Conservation (phyloP, 2,329 filamentous ascomycete genomes). For the Sporothrix pallida region DNA sequence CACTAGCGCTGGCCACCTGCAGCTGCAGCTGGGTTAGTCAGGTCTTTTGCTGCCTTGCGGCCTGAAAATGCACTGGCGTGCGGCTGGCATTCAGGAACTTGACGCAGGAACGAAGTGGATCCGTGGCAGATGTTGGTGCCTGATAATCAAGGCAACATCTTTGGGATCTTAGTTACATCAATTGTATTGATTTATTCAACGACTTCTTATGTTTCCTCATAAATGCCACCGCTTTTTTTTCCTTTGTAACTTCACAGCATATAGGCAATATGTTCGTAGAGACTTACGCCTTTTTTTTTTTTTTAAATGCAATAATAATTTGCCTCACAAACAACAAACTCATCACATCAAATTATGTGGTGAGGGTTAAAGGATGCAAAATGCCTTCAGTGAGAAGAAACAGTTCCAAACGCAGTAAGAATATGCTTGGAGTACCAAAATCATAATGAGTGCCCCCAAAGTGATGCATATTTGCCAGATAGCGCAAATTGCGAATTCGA, state of each 20-base stretch:
- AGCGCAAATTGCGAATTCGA: slow-evolving; percentile 21
- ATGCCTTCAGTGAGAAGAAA: background rate
- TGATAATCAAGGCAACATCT: background rate
- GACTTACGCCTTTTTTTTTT: no score
- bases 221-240: no score
- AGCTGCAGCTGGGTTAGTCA: slow-evolving; percentile 7
- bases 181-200: no score
- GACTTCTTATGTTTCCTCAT: no score
- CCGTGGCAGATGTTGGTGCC: background rate
- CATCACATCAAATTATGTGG: background rate
- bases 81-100: slow-evolving; percentile 10
- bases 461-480: background rate
- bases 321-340: background rate
- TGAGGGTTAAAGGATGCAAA: background rate
- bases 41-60: slow-evolving; percentile 32
- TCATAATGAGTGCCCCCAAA: background rate
- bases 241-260: no score
- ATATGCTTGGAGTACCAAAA: background rate
- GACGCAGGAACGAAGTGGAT: slow-evolving; percentile 25
- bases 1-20: slow-evolving; percentile 18
- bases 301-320: background rate
- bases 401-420: background rate
- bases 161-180: background rate
- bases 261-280: no score
- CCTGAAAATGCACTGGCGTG: slow-evolving; percentile 27